Evolutionary conservation across 352 stramenopile genomes (phyloP), one percentile per base, ranked within the genome.

Genomic region (Stephanocyclus meneghinianus): DNA sequence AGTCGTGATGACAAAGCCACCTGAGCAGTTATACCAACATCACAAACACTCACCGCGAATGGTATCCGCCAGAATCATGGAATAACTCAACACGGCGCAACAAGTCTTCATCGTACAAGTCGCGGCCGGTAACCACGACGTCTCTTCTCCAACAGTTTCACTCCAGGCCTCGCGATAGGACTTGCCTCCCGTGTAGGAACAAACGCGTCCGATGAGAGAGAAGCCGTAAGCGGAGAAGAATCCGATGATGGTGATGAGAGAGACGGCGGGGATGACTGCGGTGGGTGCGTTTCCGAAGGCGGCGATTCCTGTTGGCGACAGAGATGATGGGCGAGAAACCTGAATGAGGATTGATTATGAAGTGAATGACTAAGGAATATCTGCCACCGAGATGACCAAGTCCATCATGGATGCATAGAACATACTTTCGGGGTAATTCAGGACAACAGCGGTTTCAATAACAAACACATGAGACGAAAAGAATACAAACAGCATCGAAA

Each of bases 11-110:
- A 53, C 11, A 16, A 53, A 53, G n/a, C 45, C 45, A 2, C 10
- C 10, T 16, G 2, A 53, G 13, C 45, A 16, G 5, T 1, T 16
- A 53, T 32, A 26, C n/a, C n/a, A 59, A 30, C 15, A n/a, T 4
- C 15, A 59, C 15, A 59, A 40, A 6, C 32, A 66, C 40, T 57
- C 40, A 57, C 40, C 60, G 10, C 53, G 78, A 57, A 95, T 92
- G 16, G 90, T 94, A 80, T 96, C 91, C 0, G 87, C 92, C 42
- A 96, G 87, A 80, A 96, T 95, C 79, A 96, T 95, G 48, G 83
- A 93, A 73, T 95, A 96, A 9, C 87, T 85, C 21, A 96, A 71
- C 47, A 88, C 93, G 35, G 91, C 92, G 53, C 89, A 90, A 63
- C 91, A 87, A 8, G 90, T 94, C 82, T 95, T 94, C 16, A 94